Conservation (phyloP, 306 rosid genomes). For the Ziziphus jujuba region DNA sequence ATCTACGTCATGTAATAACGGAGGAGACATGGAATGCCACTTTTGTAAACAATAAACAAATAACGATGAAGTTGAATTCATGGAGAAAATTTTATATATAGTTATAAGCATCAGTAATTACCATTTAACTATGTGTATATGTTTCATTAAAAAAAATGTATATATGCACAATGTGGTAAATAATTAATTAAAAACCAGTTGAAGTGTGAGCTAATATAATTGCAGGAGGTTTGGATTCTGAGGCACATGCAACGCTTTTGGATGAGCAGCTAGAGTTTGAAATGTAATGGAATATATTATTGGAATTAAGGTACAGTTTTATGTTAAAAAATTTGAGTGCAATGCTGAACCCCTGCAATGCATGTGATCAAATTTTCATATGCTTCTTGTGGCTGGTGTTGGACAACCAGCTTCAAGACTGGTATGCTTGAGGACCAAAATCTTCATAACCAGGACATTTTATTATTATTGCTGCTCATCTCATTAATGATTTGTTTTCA, state of each 20-base stretch:
- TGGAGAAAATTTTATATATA: too few relatives aligned
- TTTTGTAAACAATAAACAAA: too few relatives aligned
- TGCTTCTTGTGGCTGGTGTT: conserved; percentile 17
- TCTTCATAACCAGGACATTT: too few relatives aligned
- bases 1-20: too few relatives aligned
- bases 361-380: conserved; percentile 48
- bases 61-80: too few relatives aligned
- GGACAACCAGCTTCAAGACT: not conserved
- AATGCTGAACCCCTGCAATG: conserved; percentile 26
- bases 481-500: too few relatives aligned
- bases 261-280: conserved; percentile 34
- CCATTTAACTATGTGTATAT: not conserved
- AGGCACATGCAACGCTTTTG: conserved; percentile 48
- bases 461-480: too few relatives aligned
- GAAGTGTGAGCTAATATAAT: not conserved
- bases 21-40: too few relatives aligned
- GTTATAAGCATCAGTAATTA: too few relatives aligned
- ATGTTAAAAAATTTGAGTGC: conserved; percentile 23
- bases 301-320: conserved; percentile 10
- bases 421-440: not conserved
- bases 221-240: conserved; percentile 44
- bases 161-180: too few relatives aligned
- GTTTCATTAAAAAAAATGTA: too few relatives aligned
- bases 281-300: conserved; percentile 18
- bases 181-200: conserved; percentile 6